Evolutionary conservation across 129 eudicot genomes (phyloP).

Genomic region (Flaveria sonorensis): DNA sequence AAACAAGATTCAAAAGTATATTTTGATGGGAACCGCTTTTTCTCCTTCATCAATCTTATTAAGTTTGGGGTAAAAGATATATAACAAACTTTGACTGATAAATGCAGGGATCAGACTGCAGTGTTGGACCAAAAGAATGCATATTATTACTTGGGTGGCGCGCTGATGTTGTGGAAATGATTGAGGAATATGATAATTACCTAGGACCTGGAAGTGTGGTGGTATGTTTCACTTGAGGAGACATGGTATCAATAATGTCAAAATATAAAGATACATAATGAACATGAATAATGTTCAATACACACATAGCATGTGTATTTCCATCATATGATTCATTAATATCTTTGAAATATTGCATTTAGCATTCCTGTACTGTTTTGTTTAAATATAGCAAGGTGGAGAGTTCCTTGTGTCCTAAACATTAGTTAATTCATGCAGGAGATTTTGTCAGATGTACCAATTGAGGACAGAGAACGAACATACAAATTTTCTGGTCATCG

Average conservation of each 20-base stretch:
- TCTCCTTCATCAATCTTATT: constrained; percentile 15
- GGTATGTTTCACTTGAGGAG: constrained; percentile 48
- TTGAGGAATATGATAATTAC: constrained; percentile 85
- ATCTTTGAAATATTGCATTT: background rate
- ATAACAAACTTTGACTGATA: constrained; percentile 13
- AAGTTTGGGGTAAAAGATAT: background rate
- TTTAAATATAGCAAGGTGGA: background rate
- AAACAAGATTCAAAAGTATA: constrained; percentile 79
- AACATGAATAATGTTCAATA: background rate
- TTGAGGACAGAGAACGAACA: constrained; percentile 62
- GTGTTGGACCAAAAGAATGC: constrained; percentile 78
- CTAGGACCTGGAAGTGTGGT: constrained; percentile 93
- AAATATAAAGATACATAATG: background rate
- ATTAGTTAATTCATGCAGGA: constrained; percentile 47
- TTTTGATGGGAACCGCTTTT: constrained; percentile 4
- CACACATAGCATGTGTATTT: too few relatives aligned
- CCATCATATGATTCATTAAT: background rate
- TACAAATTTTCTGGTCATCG: constrained; percentile 56
- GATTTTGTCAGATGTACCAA: constrained; percentile 83
- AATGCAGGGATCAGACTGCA: constrained; percentile 77
- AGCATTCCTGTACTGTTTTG: background rate
- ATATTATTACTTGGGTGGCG: constrained; percentile 96
- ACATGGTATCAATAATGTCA: background rate
- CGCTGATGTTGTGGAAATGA: constrained; percentile 82
- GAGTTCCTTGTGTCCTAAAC: constrained; percentile 12